Evolutionary conservation across 2,329 filamentous ascomycete genomes (phyloP).

Genomic region (Epichloe sp.): DNA sequence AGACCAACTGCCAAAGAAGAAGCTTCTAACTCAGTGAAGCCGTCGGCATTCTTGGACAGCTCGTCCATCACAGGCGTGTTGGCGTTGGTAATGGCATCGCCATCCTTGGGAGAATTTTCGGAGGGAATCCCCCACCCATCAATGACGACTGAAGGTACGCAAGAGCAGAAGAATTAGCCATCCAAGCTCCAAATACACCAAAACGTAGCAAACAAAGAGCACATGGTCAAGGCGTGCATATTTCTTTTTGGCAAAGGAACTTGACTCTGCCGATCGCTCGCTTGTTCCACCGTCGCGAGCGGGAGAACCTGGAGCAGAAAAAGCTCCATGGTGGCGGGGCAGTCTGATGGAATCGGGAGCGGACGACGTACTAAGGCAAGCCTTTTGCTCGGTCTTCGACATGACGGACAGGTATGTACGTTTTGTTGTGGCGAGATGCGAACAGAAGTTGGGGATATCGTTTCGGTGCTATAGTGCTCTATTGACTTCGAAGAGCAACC

Average conservation of each 20-base stretch:
- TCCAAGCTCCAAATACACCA: conserved; percentile 42
- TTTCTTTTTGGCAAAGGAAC: neutral
- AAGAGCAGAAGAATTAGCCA: conserved; percentile 47
- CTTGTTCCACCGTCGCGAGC: conserved; percentile 2
- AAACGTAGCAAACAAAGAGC: conserved; percentile 35
- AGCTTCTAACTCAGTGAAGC: conserved; percentile 86
- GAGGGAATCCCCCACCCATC: conserved; percentile 93
- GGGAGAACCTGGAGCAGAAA: conserved; percentile 3
- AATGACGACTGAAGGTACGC: conserved; percentile 67
- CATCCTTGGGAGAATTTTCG: conserved; percentile 67
- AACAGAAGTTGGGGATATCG: neutral
- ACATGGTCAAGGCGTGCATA: conserved; percentile 21
- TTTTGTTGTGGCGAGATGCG: neutral
- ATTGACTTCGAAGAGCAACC: neutral
- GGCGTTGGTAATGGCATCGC: conserved; percentile 90
- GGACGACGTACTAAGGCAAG: conserved; percentile 46
- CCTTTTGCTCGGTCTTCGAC: conserved; percentile 45
- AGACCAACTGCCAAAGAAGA: conserved; percentile 92
- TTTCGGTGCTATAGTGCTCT: neutral
- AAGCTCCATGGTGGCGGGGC: conserved; percentile 9
- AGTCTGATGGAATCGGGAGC: conserved; percentile 16
- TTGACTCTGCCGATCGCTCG: conserved; percentile 5
- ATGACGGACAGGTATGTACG: conserved; percentile 21
- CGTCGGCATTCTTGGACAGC: conserved; percentile 69
- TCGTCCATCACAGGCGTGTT: conserved; percentile 91